A percentile compares a stretch with the other conserved stretches of the same genome.
Conservation (phyloP, 2,329 filamentous ascomycete genomes). For the Ophiostoma triangulosporum region DNA sequence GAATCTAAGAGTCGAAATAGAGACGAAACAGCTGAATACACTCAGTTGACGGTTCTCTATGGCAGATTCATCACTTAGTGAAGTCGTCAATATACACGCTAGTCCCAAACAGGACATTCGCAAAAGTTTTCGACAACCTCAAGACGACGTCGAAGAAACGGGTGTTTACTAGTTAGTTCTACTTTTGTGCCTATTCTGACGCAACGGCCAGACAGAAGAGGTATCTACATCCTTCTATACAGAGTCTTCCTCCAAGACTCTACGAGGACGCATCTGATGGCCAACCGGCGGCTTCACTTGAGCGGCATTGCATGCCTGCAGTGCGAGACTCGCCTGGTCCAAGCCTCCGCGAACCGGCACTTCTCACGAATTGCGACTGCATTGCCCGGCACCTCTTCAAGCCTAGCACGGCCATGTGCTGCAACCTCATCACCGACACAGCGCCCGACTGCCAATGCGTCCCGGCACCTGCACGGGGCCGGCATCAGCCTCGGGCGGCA, state of each 20-base stretch:
- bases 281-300: not conserved
- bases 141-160: not conserved
- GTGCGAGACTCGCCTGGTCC: conserved; percentile 7
- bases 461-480: not conserved
- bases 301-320: conserved; percentile 11
- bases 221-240: too few species aligned
- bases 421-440: not conserved
- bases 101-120: conserved; percentile 4
- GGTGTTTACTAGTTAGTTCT: not conserved
- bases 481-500: not conserved
- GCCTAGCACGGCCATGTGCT: too few species aligned
- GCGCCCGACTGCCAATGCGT: not conserved
- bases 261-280: not conserved
- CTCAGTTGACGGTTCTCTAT: too few species aligned
- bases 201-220: not conserved
- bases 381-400: not conserved
- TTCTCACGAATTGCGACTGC: not conserved
- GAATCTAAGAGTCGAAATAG: too few species aligned
- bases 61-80: too few species aligned
- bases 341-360: not conserved
- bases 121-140: conserved; percentile 2
- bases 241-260: not conserved
- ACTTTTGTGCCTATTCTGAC: too few species aligned
- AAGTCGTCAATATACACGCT: not conserved
- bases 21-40: too few species aligned